Evolutionary conservation across 345 rosid genomes (phyloP).

Genomic region (Lepidium africanum): DNA sequence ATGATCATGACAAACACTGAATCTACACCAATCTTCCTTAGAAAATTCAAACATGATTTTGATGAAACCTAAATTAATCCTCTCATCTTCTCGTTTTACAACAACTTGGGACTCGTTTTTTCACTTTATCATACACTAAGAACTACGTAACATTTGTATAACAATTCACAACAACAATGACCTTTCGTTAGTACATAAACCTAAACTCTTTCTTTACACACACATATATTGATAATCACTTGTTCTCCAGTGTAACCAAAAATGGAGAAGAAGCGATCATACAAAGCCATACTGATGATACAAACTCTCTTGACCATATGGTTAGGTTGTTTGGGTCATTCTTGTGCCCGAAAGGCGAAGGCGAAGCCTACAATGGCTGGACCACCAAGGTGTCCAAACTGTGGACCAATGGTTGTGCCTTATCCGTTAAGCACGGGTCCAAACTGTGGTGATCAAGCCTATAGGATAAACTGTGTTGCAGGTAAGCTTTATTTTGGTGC

Average conservation of each 20-base stretch:
- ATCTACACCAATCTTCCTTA: constrained; percentile 22
- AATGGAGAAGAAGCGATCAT: constrained; percentile 7
- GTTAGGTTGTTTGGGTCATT: background rate
- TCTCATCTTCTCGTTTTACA: constrained; percentile 21
- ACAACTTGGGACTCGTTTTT: constrained; percentile 11
- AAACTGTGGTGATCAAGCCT: constrained; percentile 31
- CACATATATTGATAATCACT: background rate
- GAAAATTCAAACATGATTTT: constrained; percentile 22
- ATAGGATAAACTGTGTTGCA: constrained; percentile 36
- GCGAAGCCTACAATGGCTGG: constrained; percentile 5
- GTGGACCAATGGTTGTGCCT: constrained; percentile 37
- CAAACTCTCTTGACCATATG: constrained; percentile 8
- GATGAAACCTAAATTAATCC: constrained; percentile 16
- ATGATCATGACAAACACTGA: constrained; percentile 26
- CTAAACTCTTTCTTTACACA: background rate
- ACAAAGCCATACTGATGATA: background rate
- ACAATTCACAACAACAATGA: constrained; percentile 8
- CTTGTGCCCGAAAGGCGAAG: constrained; percentile 19
- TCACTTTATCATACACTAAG: background rate
- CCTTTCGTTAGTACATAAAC: constrained; percentile 12
- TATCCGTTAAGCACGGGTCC: constrained; percentile 36
- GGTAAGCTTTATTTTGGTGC: constrained; percentile 38
- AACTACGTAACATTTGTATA: background rate
- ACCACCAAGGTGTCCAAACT: constrained; percentile 30
- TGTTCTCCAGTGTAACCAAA: background rate